These are phyloP conservation scores for Rhizophagus sp. DNA, from an alignment of 192 early-diverging fungal genomes.

Conservation along the genomic window DNA sequence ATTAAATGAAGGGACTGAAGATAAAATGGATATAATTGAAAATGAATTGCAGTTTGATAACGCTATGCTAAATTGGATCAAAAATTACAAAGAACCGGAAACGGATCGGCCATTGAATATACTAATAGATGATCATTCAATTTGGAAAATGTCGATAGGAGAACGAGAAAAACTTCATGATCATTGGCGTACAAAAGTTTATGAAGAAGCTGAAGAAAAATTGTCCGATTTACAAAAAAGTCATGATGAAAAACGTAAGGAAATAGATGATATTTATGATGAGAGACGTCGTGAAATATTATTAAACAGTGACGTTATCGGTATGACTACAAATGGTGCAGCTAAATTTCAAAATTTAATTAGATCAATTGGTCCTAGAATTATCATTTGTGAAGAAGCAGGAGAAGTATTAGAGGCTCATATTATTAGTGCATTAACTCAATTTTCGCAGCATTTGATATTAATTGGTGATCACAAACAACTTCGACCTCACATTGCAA, in stretches of 20 bases:
- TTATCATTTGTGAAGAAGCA: conserved; percentile 62
- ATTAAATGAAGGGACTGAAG: too few species aligned
- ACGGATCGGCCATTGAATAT: background rate
- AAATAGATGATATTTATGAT: conserved; percentile 38
- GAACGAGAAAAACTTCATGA: conserved; percentile 46
- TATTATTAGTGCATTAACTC: conserved; percentile 47
- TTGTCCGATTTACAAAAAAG: conserved; percentile 21
- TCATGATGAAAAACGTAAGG: background rate
- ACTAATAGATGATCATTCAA: conserved; percentile 19
- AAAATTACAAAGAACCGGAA: background rate
- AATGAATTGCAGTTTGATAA: too few species aligned
- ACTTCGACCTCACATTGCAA: background rate
- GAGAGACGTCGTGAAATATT: conserved; percentile 36
- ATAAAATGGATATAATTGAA: too few species aligned
- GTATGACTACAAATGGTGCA: conserved; percentile 64
- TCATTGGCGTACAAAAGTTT: conserved; percentile 39
- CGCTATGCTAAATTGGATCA: background rate
- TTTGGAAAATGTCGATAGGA: conserved; percentile 50
- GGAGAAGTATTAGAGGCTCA: conserved; percentile 61
- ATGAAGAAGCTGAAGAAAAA: conserved; percentile 27
- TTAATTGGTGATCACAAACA: conserved; percentile 54
- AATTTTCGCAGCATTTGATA: conserved; percentile 53
- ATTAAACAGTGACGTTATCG: conserved; percentile 44
- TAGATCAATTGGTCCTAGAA: conserved; percentile 41
- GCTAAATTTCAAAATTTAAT: conserved; percentile 45